Evolutionary conservation across 352 stramenopile species (phyloP), one percentile per base, ranked within the genome.

Genomic region (Phytopythium oedochilum): DNA sequence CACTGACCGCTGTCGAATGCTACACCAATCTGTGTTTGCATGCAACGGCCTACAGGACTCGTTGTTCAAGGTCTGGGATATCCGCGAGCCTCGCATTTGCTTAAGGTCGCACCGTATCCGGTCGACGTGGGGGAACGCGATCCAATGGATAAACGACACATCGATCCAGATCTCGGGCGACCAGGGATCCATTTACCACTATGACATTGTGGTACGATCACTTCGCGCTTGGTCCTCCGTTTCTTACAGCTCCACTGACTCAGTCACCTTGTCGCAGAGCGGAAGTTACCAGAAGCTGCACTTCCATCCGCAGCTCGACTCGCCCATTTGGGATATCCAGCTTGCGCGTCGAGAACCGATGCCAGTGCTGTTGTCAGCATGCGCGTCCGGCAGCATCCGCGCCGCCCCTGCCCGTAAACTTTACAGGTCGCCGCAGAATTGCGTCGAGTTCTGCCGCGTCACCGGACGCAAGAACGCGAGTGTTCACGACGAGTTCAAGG

Each of bases 281-380:
- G 84, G 84, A 11, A 89, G 76, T 53, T 87, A 86, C 49, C 80
- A 90, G 57, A 88, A 92, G 40, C 67, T 94, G 17, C 78, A 90
- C 45, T 89, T 79, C 36, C 85, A 95, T 46, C 81, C 85, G 8
- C 85, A 95, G 53, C 75, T 91, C 48, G 85, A 95, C 45, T 92
- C 83, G 2, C 85, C 85, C 1, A 78, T 95, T 23, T 95, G 85
- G 85, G 79, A 92, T 59, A 59, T 91, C 14, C 73, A 87, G 50
- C 80, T 91, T 47, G 77, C 66, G 28, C 78, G 79, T 5, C 63
- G 60, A 20, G 63, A 68, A 2, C 51, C 61, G 3, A 56, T 77
- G 2, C 78, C 84, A 3, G 42, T 91, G 2, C 52, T 93, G 18
- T 44, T 86, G 20, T 92, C 85, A 2, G 81, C 64, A 2, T 95